phyloP scores from a whole-genome alignment of 2,329 filamentous ascomycete genomes.

The Geosmithia putterillii region DNA sequence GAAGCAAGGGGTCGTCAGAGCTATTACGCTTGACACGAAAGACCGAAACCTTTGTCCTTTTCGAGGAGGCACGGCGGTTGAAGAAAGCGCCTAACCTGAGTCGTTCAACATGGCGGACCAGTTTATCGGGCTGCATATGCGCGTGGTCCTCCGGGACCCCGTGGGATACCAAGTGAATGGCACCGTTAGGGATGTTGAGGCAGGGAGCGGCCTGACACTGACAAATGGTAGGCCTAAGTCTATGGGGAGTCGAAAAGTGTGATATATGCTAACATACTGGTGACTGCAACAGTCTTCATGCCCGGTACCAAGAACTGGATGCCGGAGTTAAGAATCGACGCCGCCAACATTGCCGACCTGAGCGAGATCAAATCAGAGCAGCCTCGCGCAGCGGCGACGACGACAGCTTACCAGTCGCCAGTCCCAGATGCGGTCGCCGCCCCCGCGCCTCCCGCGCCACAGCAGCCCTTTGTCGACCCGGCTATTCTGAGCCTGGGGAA shows the following conservation, averaged over 20 bases:
- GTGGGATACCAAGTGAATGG: slow-evolving; percentile 54
- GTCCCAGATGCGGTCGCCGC: slow-evolving; percentile 9
- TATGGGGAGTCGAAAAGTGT: neutral
- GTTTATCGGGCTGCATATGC: slow-evolving; percentile 67
- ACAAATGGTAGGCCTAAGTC: slow-evolving; percentile 56
- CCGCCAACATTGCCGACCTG: slow-evolving; percentile 31
- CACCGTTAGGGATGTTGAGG: slow-evolving; percentile 53
- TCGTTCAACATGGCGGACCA: slow-evolving; percentile 41
- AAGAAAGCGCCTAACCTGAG: too few species aligned
- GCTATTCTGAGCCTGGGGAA: slow-evolving; percentile 63
- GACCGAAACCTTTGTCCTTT: too few species aligned
- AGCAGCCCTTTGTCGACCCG: slow-evolving; percentile 57
- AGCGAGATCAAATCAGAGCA: slow-evolving; percentile 22
- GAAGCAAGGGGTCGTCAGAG: too few species aligned
- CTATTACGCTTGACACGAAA: too few species aligned
- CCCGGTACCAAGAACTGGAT: slow-evolving; percentile 28
- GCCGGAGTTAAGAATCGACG: slow-evolving; percentile 30
- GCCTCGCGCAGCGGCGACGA: too few species aligned
- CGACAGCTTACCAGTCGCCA: slow-evolving; percentile 13
- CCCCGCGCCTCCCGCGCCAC: slow-evolving; percentile 12
- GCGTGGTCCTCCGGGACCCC: slow-evolving; percentile 58
- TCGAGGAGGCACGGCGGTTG: too few species aligned
- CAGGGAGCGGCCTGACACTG: slow-evolving; percentile 57
- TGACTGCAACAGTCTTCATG: slow-evolving; percentile 23
- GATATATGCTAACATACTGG: neutral